phyloP scores from a whole-genome alignment of 1,284 basidiomycete species.

The Trichosporon sp. region DNA sequence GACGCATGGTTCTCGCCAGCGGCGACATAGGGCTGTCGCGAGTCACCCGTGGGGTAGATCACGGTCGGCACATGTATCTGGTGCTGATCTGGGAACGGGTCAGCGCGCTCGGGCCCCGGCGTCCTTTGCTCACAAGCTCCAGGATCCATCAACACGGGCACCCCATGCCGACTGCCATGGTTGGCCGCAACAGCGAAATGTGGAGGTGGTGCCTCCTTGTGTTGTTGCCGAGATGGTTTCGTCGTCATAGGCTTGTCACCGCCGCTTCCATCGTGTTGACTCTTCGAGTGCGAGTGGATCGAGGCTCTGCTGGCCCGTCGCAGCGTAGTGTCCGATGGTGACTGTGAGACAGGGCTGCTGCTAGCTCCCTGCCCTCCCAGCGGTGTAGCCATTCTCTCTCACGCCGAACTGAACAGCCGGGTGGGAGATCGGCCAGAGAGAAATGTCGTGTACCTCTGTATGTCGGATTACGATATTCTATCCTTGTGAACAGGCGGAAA shows the following conservation, averaged over 20 bases:
- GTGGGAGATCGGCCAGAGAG: neutral
- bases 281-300: neutral
- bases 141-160: neutral
- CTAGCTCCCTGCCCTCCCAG: constrained; percentile 1
- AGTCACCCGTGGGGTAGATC: neutral
- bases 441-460: neutral
- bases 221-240: neutral
- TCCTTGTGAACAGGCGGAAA: neutral
- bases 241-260: constrained; percentile 1
- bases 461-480: neutral
- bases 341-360: constrained; percentile 3
- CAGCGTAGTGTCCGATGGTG: constrained; percentile 1
- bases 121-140: neutral
- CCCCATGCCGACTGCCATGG: neutral
- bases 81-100: constrained; percentile 1
- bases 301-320: neutral
- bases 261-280: neutral
- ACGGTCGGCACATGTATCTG: neutral
- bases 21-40: neutral
- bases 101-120: neutral
- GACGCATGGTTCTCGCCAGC: neutral
- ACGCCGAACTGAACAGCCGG: neutral
- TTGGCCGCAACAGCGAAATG: neutral
- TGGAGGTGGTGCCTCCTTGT: constrained; percentile 3
- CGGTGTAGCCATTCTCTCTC: constrained; percentile 5